A percentile compares a stretch with the other conserved stretches of the same genome.
Evolutionary conservation across 768 basidiomycete genomes (phyloP).

Genomic region (Naganishia antarctica): DNA sequence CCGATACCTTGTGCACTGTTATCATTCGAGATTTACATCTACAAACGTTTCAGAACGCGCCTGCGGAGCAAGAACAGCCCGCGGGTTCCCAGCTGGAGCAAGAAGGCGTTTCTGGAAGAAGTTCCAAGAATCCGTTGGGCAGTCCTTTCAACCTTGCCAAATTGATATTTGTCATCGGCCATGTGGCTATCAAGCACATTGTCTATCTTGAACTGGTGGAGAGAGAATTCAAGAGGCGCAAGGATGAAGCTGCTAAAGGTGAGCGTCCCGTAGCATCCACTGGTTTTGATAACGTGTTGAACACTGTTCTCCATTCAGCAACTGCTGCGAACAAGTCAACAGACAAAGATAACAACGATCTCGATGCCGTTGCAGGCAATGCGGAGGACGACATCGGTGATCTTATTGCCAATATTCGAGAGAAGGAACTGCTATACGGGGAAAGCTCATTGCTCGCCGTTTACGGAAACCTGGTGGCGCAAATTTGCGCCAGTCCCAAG

Average conservation of each 20-base stretch:
- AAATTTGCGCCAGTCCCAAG: conserved; percentile 79
- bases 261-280: conserved; percentile 38
- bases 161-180: conserved; percentile 90
- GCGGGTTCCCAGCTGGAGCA: not conserved
- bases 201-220: conserved; percentile 94
- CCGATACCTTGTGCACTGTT: conserved; percentile 72
- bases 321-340: conserved; percentile 54
- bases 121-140: not conserved
- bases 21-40: conserved; percentile 77
- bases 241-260: conserved; percentile 81
- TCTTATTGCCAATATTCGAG: conserved; percentile 72
- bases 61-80: conserved; percentile 20
- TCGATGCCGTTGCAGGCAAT: conserved; percentile 94
- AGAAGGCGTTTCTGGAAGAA: conserved; percentile 4
- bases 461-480: conserved; percentile 84
- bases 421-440: conserved; percentile 81
- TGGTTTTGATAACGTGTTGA: not conserved
- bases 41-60: conserved; percentile 59
- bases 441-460: conserved; percentile 70
- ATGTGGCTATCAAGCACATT: conserved; percentile 95
- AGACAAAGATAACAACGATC: conserved; percentile 68
- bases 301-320: conserved; percentile 52
- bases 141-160: conserved; percentile 60
- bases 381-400: conserved; percentile 99
- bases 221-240: conserved; percentile 91